Evolutionary conservation across 2,329 filamentous ascomycete genomes (phyloP).

Genomic region (Exophiala viscosa): DNA sequence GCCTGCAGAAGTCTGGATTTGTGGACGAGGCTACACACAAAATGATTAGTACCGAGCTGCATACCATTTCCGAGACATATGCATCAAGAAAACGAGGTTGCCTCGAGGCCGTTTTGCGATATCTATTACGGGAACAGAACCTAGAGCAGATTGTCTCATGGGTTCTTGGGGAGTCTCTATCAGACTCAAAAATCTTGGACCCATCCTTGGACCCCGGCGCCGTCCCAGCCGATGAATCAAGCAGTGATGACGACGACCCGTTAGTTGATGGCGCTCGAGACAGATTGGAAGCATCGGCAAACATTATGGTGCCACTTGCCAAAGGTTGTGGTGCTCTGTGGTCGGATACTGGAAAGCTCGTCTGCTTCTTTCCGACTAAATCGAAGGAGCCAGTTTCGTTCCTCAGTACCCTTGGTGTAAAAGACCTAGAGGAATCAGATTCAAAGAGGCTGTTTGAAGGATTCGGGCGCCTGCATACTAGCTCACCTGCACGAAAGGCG

Average conservation of each 20-base stretch:
- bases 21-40: constrained; percentile 51
- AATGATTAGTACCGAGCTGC: constrained; percentile 50
- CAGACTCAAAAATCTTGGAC: constrained; percentile 44
- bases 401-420: constrained; percentile 46
- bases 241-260: constrained; percentile 67
- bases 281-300: constrained; percentile 42
- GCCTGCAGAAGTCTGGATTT: constrained; percentile 55
- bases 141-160: constrained; percentile 55
- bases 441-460: constrained; percentile 58
- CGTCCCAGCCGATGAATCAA: constrained; percentile 71
- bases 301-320: constrained; percentile 61
- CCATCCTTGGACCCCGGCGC: constrained; percentile 43
- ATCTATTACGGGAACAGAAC: constrained; percentile 56
- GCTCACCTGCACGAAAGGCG: constrained; percentile 46
- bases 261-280: constrained; percentile 26
- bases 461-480: constrained; percentile 57
- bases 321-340: constrained; percentile 58
- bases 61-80: constrained; percentile 54
- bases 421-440: constrained; percentile 47
- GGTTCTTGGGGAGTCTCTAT: constrained; percentile 58
- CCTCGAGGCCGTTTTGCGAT: constrained; percentile 60
- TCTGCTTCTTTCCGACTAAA: constrained; percentile 56
- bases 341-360: constrained; percentile 54
- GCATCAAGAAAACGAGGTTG: constrained; percentile 52
- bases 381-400: constrained; percentile 49